Conservation (phyloP, 305 asterid genomes). For the Plantago lanceolata region DNA sequence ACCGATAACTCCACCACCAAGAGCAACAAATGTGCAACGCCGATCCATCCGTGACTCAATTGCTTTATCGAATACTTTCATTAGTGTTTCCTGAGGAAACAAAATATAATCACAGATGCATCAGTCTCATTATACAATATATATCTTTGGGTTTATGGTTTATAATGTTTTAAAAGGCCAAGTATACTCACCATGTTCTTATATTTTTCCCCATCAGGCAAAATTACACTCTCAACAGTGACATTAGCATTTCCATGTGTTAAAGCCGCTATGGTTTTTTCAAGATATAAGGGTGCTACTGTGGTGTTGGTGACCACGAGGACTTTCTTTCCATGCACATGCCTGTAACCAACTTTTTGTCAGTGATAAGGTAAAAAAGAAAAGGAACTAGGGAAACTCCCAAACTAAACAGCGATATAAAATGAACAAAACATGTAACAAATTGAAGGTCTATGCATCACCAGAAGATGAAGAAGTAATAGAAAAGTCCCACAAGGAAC, state of each 20-base stretch:
- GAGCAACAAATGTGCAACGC: conserved; percentile 90
- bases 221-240: conserved; percentile 72
- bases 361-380: conserved; percentile 16
- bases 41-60: conserved; percentile 84
- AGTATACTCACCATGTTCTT: conserved; percentile 72
- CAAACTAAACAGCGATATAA: background rate
- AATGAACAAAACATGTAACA: background rate
- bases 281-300: conserved; percentile 80
- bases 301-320: conserved; percentile 89
- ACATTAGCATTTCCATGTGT: conserved; percentile 69
- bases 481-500: too few relatives aligned
- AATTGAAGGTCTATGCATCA: too few relatives aligned
- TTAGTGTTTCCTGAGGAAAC: conserved; percentile 65
- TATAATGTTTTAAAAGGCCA: conserved; percentile 7
- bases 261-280: conserved; percentile 69
- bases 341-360: conserved; percentile 41
- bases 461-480: too few relatives aligned
- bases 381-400: background rate
- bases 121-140: conserved; percentile 15
- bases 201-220: conserved; percentile 91
- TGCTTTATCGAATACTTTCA: conserved; percentile 95
- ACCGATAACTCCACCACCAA: conserved; percentile 98
- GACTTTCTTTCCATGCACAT: conserved; percentile 92
- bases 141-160: conserved; percentile 15
- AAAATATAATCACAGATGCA: conserved; percentile 19